A percentile compares a stretch with the other conserved stretches of the same genome.
These are phyloP conservation scores for Phytophthora parvispora DNA, from an alignment of 352 stramenopile genomes.

Conservation along the genomic window DNA sequence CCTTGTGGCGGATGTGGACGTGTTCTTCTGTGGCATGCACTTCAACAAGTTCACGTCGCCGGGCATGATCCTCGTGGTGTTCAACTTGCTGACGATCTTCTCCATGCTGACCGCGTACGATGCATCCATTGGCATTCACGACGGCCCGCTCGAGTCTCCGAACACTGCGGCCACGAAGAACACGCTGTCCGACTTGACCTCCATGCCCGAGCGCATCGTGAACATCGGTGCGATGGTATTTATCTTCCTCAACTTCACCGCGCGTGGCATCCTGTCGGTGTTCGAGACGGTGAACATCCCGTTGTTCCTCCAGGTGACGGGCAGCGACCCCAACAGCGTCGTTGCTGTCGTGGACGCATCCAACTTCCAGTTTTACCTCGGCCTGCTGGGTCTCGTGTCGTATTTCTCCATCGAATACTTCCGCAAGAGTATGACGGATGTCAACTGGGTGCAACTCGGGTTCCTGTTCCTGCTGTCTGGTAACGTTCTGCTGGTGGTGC, in stretches of 20 bases:
- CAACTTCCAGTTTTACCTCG: conserved; percentile 88
- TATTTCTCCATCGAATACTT: conserved; percentile 89
- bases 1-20: conserved; percentile 71
- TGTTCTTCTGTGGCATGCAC: conserved; percentile 67
- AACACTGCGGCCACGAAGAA: conserved; percentile 46
- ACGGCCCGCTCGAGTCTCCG: conserved; percentile 67
- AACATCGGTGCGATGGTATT: conserved; percentile 79
- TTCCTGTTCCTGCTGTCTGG: conserved; percentile 72
- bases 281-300: conserved; percentile 91
- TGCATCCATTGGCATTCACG: conserved; percentile 56
- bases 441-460: conserved; percentile 76
- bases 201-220: conserved; percentile 73
- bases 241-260: conserved; percentile 86
- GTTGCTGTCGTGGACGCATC: conserved; percentile 71
- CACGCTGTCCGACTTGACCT: conserved; percentile 61
- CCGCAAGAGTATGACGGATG: conserved; percentile 70
- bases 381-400: conserved; percentile 73
- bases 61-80: conserved; percentile 64
- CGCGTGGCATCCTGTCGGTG: conserved; percentile 80
- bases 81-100: conserved; percentile 78
- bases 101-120: conserved; percentile 74
- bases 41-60: conserved; percentile 84
- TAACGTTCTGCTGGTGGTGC: conserved; percentile 66
- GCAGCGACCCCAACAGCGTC: conserved; percentile 62
- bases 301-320: conserved; percentile 76